Conservation (phyloP, 441 rosid genomes). For the Eutrema salsugineum region DNA sequence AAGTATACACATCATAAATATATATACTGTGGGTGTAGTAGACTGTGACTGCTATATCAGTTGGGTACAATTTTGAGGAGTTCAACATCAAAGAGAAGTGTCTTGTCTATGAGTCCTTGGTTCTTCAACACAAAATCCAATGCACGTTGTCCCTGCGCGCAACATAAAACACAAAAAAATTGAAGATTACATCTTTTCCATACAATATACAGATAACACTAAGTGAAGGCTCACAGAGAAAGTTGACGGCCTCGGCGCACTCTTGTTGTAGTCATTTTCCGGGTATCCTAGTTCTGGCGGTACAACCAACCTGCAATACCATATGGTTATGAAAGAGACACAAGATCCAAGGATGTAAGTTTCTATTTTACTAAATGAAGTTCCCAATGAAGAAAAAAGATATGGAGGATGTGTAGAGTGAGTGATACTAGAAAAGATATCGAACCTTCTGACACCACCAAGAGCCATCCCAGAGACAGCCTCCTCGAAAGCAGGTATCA, state of each 20-base stretch:
- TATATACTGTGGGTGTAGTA: conserved; percentile 1
- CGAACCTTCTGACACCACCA: conserved; percentile 87
- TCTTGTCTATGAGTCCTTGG: conserved; percentile 95
- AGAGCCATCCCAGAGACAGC: conserved; percentile 91
- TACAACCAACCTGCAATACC: conserved; percentile 85
- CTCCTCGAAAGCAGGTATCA: conserved; percentile 95
- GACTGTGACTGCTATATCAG: background rate
- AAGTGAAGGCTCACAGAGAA: conserved; percentile 57
- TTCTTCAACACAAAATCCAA: conserved; percentile 91
- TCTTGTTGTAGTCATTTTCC: conserved; percentile 74
- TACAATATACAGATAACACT: background rate
- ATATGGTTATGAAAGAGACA: background rate
- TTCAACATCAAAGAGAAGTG: conserved; percentile 87
- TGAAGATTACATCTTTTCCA: background rate
- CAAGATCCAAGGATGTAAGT: background rate
- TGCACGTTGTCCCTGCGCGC: conserved; percentile 86
- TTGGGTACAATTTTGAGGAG: conserved; percentile 71
- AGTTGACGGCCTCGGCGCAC: conserved; percentile 82
- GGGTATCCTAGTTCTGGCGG: conserved; percentile 97
- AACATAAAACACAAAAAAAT: background rate
- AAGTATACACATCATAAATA: conserved; percentile 13
- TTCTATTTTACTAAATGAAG: background rate
- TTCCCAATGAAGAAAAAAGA: background rate
- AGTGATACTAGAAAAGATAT: background rate
- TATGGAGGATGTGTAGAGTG: background rate